Base-by-base conservation (phyloP, 768 basidiomycete genomes). In the Saitozyma sp. region DNA sequence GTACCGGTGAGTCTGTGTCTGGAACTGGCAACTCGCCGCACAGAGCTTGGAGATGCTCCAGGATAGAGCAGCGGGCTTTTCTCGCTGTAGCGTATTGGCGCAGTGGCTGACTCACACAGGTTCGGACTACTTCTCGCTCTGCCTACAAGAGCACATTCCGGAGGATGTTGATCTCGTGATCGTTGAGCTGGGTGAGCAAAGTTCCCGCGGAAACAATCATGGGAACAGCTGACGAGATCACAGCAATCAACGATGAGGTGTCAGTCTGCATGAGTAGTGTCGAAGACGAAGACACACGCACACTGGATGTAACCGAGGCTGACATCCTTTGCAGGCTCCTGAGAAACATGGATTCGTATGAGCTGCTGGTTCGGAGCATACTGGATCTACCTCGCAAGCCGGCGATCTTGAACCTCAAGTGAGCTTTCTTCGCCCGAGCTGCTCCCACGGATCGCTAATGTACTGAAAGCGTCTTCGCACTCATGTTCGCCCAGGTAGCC, bases 151-250 rank as follows among this genome's bases (percentile, higher is more conserved):
- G 57, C 77, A 78, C 61, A 65, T 79, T 10, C 68, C 69, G 0
- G 69, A 74, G 55, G 74, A 78, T 52, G 69, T 70, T n/a, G 78
- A 79, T 64, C 59, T 79, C 46, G 69, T 77, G 40, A 38, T 78
- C 4, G 60, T 78, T 16, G 78, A 79, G 51, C 59, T 79, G 13
- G 59, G 71, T 67, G 64, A 71, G 68, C 64, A 41, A 53, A 4
- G 11, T 49, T 38, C 52, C 9, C 42, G 14, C 56, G 40, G 53
- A 29, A 29, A 29, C 5, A 29, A 29, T 5, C 29, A 52, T 41
- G 52, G 42, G 16, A 9, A 13, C 29, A 8, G 19, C 41, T 50
- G n/a, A 8, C n/a, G 4, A 46, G 3, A 11, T 43, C 40, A 16
- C n/a, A 66, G 63, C 57, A 13, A 74, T 69, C 61, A 69, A 71